Base-by-base conservation (phyloP, 2,329 filamentous ascomycete genomes). In the Sclerotinia minor region DNA sequence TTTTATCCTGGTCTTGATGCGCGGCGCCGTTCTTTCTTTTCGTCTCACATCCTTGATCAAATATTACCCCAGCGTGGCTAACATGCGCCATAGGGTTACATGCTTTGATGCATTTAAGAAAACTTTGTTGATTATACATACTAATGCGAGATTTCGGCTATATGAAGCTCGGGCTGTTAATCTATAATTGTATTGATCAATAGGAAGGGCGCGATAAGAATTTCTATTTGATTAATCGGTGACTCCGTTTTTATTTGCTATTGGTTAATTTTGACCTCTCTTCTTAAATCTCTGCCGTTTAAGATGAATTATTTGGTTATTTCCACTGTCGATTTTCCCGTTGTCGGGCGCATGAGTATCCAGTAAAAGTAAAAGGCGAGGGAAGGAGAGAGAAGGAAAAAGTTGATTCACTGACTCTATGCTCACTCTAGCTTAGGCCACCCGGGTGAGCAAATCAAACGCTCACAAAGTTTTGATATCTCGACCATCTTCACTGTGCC, bases 171-270 rank as follows among this genome's bases (percentile, higher is more conserved):
- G 55, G 57, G 29, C 55, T 44, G 55, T 41, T 26, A 32, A 55
- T 65, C 53, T n/a, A 54, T n/a, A 17, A 21, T n/a, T 15, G 21
- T 24, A 53, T 38, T 24, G 38, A 38, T 64, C 55, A 70, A 69
- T 70, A 5, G 49, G 21, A 26, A 13, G 11, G 21, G 32, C 3
- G 47, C 69, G 68, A 70, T 68, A 68, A 68, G 67, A 35, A 68
- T 66, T 66, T 61, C 32, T 44, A 67, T 69, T 63, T 66, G 58
- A 54, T 35, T 21, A 13, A 44, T 67, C 59, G 44, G 29, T 70
- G 61, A 69, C 69, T 64, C 58, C 60, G 52, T 26, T n/a, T 65
- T 45, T 45, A 59, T 19, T 21, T 47, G 19, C 11, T 15, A 55
- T 53, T 45, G 47, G 35, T 47, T 50, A 0, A 5, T 59, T 58